phyloP scores from a whole-genome alignment of 2,329 filamentous ascomycete genomes.

The Verticillium nonalfalfae region DNA sequence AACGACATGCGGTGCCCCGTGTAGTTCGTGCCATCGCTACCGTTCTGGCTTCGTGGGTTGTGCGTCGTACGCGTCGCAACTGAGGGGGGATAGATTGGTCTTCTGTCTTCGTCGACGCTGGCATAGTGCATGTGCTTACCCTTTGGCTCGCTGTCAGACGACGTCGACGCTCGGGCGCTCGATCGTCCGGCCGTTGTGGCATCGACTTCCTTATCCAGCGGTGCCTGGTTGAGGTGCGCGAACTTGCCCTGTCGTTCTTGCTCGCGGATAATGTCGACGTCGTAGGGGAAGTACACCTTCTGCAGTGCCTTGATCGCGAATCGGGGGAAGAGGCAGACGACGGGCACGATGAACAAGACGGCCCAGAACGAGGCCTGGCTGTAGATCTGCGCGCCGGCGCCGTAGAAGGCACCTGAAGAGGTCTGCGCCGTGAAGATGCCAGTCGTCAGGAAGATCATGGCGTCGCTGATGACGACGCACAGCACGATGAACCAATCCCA shows the following conservation, averaged over 20 bases:
- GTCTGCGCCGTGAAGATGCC: conserved; percentile 65
- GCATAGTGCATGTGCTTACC: conserved; percentile 51
- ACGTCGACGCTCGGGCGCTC: conserved; percentile 35
- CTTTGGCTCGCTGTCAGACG: conserved; percentile 54
- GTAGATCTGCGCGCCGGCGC: conserved; percentile 73
- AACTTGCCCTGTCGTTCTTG: conserved; percentile 82
- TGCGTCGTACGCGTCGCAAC: conserved; percentile 74
- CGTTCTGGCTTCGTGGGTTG: conserved; percentile 78
- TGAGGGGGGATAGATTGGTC: conserved; percentile 90
- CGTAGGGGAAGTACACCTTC: conserved; percentile 89
- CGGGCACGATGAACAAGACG: conserved; percentile 68
- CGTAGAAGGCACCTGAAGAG: conserved; percentile 57
- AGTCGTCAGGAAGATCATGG: conserved; percentile 94
- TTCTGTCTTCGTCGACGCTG: conserved; percentile 76
- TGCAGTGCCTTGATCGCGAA: conserved; percentile 83
- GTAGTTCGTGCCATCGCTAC: conserved; percentile 90
- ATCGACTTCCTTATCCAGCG: conserved; percentile 22
- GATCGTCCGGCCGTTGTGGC: conserved; percentile 1
- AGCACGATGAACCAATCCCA: conserved; percentile 97
- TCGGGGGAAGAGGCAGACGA: conserved; percentile 79
- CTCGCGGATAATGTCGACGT: conserved; percentile 93
- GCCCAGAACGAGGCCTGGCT: conserved; percentile 82
- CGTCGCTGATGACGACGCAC: conserved; percentile 72
- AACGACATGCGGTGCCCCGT: conserved; percentile 60
- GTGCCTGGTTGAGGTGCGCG: conserved; percentile 54